A percentile compares a stretch with the other conserved stretches of the same genome.
Evolutionary conservation across 73 alveolate species (phyloP).

Genomic region (Diophrys sp.): DNA sequence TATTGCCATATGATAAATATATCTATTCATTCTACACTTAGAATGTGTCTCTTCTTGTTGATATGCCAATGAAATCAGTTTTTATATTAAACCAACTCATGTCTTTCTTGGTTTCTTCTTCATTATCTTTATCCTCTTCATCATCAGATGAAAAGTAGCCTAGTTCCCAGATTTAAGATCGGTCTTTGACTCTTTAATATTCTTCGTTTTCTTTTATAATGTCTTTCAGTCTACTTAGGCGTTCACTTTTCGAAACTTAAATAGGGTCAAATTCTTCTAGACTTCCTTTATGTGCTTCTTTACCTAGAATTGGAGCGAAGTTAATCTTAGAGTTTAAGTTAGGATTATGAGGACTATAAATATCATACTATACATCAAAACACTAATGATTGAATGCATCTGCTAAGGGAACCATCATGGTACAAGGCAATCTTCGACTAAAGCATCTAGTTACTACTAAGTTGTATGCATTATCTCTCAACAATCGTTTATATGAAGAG

Average conservation of each 20-base stretch:
- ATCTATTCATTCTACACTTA: neutral
- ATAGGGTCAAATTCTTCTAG: neutral
- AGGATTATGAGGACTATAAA: neutral
- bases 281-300: neutral
- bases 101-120: neutral
- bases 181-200: neutral
- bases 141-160: constrained; percentile 19
- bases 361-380: neutral
- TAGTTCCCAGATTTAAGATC: constrained; percentile 18
- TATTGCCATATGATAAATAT: neutral
- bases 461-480: too few relatives aligned
- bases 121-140: constrained; percentile 28
- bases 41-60: neutral
- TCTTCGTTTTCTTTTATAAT: neutral
- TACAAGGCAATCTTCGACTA: constrained; percentile 43
- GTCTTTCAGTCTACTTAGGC: constrained; percentile 1
- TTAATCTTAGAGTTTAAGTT: neutral
- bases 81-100: neutral
- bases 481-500: too few relatives aligned
- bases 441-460: constrained; percentile 53
- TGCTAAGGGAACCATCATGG: constrained; percentile 41
- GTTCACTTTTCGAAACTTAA: neutral
- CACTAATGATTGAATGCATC: constrained; percentile 25
- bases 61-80: neutral
- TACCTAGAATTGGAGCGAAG: neutral